Evolutionary conservation across 352 stramenopile species (phyloP).

Genomic region (Pythium monospermum): DNA sequence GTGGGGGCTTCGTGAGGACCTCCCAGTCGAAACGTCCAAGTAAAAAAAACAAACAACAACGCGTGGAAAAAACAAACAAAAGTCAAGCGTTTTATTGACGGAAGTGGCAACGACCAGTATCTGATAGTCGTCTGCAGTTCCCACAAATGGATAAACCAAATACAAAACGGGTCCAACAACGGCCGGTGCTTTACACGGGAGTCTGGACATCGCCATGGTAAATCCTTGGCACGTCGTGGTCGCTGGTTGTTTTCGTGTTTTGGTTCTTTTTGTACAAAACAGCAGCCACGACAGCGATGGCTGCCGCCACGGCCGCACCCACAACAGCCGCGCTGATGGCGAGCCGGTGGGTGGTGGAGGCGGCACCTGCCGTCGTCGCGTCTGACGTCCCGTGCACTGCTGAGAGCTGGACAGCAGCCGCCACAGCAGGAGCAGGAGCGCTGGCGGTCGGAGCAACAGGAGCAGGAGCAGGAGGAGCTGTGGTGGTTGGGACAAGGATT

Average conservation of each 20-base stretch:
- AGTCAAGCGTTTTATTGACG: too few species aligned
- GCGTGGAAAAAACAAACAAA: too few species aligned
- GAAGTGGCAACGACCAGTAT: too few species aligned
- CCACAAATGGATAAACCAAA: too few species aligned
- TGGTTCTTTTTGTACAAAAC: not conserved
- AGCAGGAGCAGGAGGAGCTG: conserved; percentile 12
- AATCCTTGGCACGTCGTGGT: too few species aligned
- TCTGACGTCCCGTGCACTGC: not conserved
- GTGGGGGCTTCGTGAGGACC: conserved; percentile 63
- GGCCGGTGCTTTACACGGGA: conserved; percentile 17
- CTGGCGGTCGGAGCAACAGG: conserved; percentile 2
- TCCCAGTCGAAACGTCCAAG: conserved; percentile 39
- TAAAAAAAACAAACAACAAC: too few species aligned
- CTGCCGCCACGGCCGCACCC: conserved; percentile 11
- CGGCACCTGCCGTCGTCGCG: not conserved
- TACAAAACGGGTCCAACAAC: too few species aligned
- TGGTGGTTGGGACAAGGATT: not conserved
- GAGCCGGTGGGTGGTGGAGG: conserved; percentile 1
- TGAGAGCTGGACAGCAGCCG: not conserved
- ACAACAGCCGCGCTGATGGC: conserved; percentile 8
- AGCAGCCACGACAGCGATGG: conserved; percentile 2
- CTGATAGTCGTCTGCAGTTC: too few species aligned
- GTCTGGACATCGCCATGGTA: conserved; percentile 18
- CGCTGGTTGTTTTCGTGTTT: too few species aligned
- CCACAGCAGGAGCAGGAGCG: conserved; percentile 15